Evolutionary conservation across 2,329 filamentous ascomycete species (phyloP).

Genomic region (Chrysoporthe cubensis): DNA sequence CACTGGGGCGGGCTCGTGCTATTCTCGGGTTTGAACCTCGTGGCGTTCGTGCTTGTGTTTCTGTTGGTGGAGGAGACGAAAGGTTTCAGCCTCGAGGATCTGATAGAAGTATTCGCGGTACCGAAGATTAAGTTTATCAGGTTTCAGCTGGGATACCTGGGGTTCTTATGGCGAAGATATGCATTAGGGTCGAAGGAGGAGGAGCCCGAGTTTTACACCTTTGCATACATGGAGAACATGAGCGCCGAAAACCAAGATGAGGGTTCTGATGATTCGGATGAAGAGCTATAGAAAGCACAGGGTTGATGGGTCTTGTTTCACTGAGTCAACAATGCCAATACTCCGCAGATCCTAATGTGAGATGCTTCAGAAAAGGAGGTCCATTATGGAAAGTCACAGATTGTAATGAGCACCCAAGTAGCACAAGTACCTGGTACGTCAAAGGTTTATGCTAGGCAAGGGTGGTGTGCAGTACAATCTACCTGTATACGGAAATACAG

Average conservation of each 20-base stretch:
- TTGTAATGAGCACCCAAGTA: too few species aligned
- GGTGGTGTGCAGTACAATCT: too few species aligned
- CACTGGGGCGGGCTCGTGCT: constrained; percentile 45
- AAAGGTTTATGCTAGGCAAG: too few species aligned
- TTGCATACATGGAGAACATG: constrained; percentile 9
- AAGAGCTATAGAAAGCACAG: not conserved
- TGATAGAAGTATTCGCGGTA: constrained; percentile 45
- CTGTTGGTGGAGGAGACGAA: constrained; percentile 50
- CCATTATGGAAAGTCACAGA: too few species aligned
- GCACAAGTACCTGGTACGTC: too few species aligned
- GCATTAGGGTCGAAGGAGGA: constrained; percentile 13
- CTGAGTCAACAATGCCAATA: not conserved
- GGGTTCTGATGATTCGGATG: not conserved
- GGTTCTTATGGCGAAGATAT: constrained; percentile 18
- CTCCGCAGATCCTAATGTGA: not conserved
- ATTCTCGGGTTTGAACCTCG: constrained; percentile 50
- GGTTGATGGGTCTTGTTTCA: not conserved
- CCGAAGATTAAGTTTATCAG: constrained; percentile 44
- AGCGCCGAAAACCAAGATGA: not conserved
- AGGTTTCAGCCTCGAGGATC: constrained; percentile 44
- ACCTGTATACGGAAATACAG: too few species aligned
- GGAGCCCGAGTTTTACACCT: constrained; percentile 24
- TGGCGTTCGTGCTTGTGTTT: constrained; percentile 51
- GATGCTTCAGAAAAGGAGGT: too few species aligned
- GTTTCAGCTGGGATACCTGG: constrained; percentile 37